A percentile compares a stretch with the other conserved stretches of the same genome.
phyloP scores from a whole-genome alignment of 495 filamentous ascomycete genomes.

The Penicillium pancosmium region DNA sequence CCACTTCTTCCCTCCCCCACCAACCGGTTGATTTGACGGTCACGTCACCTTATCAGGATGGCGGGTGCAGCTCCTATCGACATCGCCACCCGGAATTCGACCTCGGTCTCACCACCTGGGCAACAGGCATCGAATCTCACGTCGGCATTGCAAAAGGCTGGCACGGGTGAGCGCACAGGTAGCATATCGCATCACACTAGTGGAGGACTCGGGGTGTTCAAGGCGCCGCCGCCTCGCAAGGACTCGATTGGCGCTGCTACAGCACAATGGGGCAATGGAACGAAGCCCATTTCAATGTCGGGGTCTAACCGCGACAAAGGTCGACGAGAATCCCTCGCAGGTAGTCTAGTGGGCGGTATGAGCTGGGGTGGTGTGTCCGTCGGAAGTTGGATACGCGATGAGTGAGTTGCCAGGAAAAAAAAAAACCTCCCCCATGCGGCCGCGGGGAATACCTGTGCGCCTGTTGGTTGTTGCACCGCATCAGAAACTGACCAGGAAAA shows the following conservation, averaged over 20 bases:
- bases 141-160: slow-evolving; percentile 57
- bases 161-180: slow-evolving; percentile 43
- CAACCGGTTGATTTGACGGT: slow-evolving; percentile 1
- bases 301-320: slow-evolving; percentile 72
- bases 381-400: slow-evolving; percentile 95
- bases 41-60: slow-evolving; percentile 52
- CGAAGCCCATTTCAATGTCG: slow-evolving; percentile 84
- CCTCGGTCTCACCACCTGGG: slow-evolving; percentile 63
- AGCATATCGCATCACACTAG: slow-evolving; percentile 46
- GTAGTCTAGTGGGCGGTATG: slow-evolving; percentile 90
- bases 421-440: slow-evolving; percentile 9
- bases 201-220: slow-evolving; percentile 60
- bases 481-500: slow-evolving; percentile 33
- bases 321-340: slow-evolving; percentile 81
- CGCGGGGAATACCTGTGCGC: slow-evolving; percentile 16
- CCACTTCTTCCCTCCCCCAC: neutral
- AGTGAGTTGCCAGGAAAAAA: slow-evolving; percentile 67
- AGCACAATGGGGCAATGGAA: slow-evolving; percentile 67
- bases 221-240: slow-evolving; percentile 58
- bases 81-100: slow-evolving; percentile 61
- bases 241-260: slow-evolving; percentile 68
- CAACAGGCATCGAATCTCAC: slow-evolving; percentile 65
- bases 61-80: slow-evolving; percentile 63
- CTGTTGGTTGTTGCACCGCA: slow-evolving; percentile 24
- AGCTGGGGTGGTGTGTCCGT: slow-evolving; percentile 98